Evolutionary conservation across 768 basidiomycete genomes (phyloP).

Genomic region (Termitomyces bulborhizus): DNA sequence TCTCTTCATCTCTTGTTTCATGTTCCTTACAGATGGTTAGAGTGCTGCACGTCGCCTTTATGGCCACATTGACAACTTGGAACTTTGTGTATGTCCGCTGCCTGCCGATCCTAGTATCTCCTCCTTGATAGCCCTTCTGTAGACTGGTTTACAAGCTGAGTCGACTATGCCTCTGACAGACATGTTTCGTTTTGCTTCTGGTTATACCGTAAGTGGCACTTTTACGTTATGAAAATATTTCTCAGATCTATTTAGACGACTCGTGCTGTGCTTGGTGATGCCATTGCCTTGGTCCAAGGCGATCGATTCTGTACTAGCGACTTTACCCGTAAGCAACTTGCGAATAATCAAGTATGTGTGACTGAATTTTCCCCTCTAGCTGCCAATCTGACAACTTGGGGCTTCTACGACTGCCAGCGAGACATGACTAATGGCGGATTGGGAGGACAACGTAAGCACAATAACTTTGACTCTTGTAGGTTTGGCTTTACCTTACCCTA

Average conservation of each 20-base stretch:
- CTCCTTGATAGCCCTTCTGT: neutral
- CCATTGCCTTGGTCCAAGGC: constrained; percentile 44
- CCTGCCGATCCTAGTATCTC: neutral
- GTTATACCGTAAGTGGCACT: constrained; percentile 17
- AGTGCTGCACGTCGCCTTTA: constrained; percentile 24
- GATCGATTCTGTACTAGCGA: constrained; percentile 48
- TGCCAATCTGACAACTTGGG: constrained; percentile 43
- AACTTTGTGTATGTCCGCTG: constrained; percentile 23
- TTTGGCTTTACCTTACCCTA: too few species aligned
- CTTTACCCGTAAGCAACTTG: constrained; percentile 33
- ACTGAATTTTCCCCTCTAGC: constrained; percentile 28
- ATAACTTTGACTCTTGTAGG: too few species aligned
- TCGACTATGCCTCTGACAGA: constrained; percentile 23
- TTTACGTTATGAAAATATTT: neutral
- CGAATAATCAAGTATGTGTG: neutral
- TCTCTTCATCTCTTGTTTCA: neutral
- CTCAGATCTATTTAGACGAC: constrained; percentile 25
- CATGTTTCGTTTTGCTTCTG: constrained; percentile 20
- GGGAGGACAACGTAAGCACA: constrained; percentile 13
- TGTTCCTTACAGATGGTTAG: neutral
- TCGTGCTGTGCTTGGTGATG: constrained; percentile 46
- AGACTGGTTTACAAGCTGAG: constrained; percentile 25
- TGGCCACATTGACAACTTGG: constrained; percentile 27
- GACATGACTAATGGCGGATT: constrained; percentile 26
- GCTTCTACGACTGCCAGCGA: constrained; percentile 40